Evolutionary conservation across 257 asterid species (phyloP).

Genomic region (Dorcoceras hygrometricum): DNA sequence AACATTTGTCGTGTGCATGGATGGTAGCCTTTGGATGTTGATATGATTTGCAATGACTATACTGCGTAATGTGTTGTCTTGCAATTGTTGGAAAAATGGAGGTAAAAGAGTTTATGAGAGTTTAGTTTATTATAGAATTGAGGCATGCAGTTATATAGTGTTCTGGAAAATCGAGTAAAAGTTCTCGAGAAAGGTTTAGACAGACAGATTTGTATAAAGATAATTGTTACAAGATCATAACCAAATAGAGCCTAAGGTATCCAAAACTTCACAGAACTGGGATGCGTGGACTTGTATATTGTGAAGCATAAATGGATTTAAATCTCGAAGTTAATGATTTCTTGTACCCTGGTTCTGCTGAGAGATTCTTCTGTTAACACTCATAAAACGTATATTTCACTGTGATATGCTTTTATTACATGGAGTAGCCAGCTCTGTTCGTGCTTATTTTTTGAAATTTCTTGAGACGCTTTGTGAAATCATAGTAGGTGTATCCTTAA

Average conservation of each 20-base stretch:
- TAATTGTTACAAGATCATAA: background rate
- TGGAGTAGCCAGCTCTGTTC: background rate
- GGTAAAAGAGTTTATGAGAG: too few species aligned
- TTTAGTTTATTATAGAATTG: too few species aligned
- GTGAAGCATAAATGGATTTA: constrained; percentile 4
- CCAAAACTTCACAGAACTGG: background rate
- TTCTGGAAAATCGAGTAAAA: background rate
- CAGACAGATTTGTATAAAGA: background rate
- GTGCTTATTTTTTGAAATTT: constrained; percentile 12
- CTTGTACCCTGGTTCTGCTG: constrained; percentile 8
- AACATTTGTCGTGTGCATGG: too few species aligned
- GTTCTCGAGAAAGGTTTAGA: background rate
- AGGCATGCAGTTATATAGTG: background rate
- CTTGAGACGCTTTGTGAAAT: constrained; percentile 4
- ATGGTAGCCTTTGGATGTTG: background rate
- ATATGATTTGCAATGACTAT: background rate
- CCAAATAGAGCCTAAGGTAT: background rate
- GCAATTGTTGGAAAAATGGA: too few species aligned
- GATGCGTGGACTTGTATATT: constrained; percentile 3
- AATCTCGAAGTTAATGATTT: background rate
- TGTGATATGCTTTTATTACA: constrained; percentile 7
- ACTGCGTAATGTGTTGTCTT: too few species aligned
- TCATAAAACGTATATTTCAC: background rate
- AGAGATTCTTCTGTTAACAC: constrained; percentile 9
- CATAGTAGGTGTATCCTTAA: background rate